These are phyloP conservation scores for Fusarium clavum DNA, from an alignment of 2,329 filamentous ascomycete species.

Conservation along the genomic window DNA sequence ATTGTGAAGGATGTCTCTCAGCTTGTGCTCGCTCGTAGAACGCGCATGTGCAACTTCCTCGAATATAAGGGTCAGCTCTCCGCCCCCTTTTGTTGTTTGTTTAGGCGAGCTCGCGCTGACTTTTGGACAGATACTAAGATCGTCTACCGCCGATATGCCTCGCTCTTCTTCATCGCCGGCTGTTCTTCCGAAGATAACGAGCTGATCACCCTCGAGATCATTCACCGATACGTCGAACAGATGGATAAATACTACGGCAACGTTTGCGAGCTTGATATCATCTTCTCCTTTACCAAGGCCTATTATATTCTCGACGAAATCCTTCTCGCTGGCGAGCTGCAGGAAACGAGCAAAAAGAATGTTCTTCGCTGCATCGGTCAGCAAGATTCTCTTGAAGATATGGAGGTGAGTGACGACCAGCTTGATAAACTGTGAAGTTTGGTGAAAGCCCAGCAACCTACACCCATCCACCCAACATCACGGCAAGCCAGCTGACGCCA, in stretches of 20 bases:
- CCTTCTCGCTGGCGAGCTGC: constrained; percentile 92
- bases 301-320: constrained; percentile 99
- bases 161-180: constrained; percentile 98
- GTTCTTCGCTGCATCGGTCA: constrained; percentile 95
- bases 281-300: constrained; percentile 99
- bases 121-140: constrained; percentile 86
- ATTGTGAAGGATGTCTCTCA: constrained; percentile 99
- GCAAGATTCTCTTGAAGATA: constrained; percentile 97
- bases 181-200: constrained; percentile 98
- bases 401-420: constrained; percentile 82
- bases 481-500: constrained; percentile 48
- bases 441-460: constrained; percentile 33
- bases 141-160: constrained; percentile 98
- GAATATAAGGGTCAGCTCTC: constrained; percentile 88
- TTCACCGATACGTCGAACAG: constrained; percentile 99
- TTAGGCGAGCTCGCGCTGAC: constrained; percentile 20
- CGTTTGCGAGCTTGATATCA: constrained; percentile 99
- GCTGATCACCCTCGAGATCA: constrained; percentile 96
- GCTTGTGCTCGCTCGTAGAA: constrained; percentile 92
- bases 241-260: constrained; percentile 99
- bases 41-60: constrained; percentile 99
- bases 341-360: constrained; percentile 99
- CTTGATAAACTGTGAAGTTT: constrained; percentile 34
- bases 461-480: constrained; percentile 22
- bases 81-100: constrained; percentile 13